These are phyloP conservation scores for Alternaria hordeiaustralica DNA, from an alignment of 2,329 filamentous ascomycete genomes.

Conservation along the genomic window DNA sequence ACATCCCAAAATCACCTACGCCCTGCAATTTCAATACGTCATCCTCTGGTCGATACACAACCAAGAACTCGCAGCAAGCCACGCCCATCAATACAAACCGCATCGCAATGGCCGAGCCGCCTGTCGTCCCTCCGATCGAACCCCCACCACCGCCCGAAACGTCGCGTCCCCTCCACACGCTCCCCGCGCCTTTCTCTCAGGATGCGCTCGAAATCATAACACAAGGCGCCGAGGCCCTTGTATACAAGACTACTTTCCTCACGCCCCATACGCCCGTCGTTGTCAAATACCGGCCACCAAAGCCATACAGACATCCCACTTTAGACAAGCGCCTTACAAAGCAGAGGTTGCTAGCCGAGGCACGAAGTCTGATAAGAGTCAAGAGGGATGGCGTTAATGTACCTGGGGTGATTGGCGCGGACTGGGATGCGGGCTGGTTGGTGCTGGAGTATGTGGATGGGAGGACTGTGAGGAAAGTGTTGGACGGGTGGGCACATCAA, in stretches of 20 bases:
- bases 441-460: constrained; percentile 61
- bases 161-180: constrained; percentile 33
- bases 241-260: constrained; percentile 88
- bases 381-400: constrained; percentile 80
- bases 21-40: background rate
- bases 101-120: constrained; percentile 30
- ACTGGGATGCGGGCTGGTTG: constrained; percentile 69
- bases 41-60: background rate
- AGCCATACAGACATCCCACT: constrained; percentile 87
- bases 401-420: constrained; percentile 76
- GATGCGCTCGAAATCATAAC: constrained; percentile 74
- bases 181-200: constrained; percentile 51
- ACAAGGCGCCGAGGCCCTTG: constrained; percentile 93
- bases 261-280: constrained; percentile 71
- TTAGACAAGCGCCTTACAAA: constrained; percentile 88
- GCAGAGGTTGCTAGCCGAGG: constrained; percentile 86
- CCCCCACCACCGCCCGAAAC: constrained; percentile 28
- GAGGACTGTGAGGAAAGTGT: constrained; percentile 69
- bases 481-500: constrained; percentile 70
- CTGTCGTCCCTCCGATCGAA: constrained; percentile 22
- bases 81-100: background rate
- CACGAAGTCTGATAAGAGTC: constrained; percentile 81
- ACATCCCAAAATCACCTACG: background rate
- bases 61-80: background rate
- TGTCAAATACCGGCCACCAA: constrained; percentile 88